Base-by-base conservation (phyloP, 83 land plant species). In the Thuja plicata region DNA sequence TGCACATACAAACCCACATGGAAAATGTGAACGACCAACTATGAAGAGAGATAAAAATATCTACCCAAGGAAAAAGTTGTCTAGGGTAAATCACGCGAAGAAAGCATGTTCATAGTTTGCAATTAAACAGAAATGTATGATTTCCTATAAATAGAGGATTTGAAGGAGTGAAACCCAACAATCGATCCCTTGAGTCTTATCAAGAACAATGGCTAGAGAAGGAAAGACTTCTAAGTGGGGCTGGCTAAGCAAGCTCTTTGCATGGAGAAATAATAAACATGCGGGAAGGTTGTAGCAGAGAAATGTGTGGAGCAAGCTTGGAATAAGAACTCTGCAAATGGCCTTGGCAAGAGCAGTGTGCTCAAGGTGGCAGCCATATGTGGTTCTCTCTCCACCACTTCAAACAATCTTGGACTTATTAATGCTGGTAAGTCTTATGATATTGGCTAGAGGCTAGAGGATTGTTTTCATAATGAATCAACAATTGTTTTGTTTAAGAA, bases 381-480 rank as follows among this genome's bases (percentile, higher is more conserved):
- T 54, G 97, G 97, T 48, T 95, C 97, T 45, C 94, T 95, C 66
- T 92, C 95, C 38, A 88, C 88, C 62, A 94, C 85, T 77, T 94
- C 97, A 34, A 91, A 41, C 93, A 94, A 95, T 55, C 91, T 92
- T 7, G 94, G 96, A 90, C 94, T 95, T 73, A 48, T 95, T 88
- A 92, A 93, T 13, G 66, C 94, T 27, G 97, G 97, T 94, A 90
- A 60, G 24, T 17, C 24, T 88, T 1, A 46, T n/a, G 70, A 79
- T 81, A 55, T 88, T 88, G 66, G 37, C 54, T 48, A 8, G 9
- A 8, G 21, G 21, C 19, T 60, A 19, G 66, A 19, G n/a, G n/a
- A n/a, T n/a, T n/a, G n/a, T n/a, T n/a, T n/a, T n/a, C n/a, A n/a
- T n/a, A n/a, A n/a, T n/a, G n/a, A n/a, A n/a, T n/a, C n/a, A n/a